Base-by-base conservation (phyloP, 106 monocot genomes). In the Apostasia shenzhenica region DNA sequence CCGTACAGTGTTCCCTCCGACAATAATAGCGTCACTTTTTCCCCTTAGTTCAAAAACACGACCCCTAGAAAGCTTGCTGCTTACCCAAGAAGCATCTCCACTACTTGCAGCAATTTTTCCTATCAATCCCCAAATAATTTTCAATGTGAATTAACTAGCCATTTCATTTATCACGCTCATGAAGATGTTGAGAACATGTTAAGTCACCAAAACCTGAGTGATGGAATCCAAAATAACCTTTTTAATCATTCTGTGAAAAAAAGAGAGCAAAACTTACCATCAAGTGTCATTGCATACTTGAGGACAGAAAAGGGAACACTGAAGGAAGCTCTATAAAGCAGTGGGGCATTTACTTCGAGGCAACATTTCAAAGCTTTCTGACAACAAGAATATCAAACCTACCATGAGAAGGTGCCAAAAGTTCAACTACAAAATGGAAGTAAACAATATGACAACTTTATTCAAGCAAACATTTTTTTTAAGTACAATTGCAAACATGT, bases 61-160 rank as follows among this genome's bases (percentile, higher is more conserved):
- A 52, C 72, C 52, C 75, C 99, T 82, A 12, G 93, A 99, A 42
- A 80, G 12, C 51, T 76, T 85, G 82, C 93, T 85, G 68, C 99
- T 99, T 53, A 99, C 78, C 99, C 99, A 99, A 48, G 99, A 93
- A 66, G 99, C 99, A 85, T 99, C 90, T 68, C 99, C 99, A 87
- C 80, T 99, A 13, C 83, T 93, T 61, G 93, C 81, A 12, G 93
- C 99, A 85, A 99, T 99, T 82, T 99, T 99, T 65, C 99, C 99
- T 99, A 69, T 14, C 49, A 81, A 62, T 41, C 45, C 0, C 48
- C 41, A 50, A 59, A 4, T 63, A 13, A 9, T 44, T 5, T 6
- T 3, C 63, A 65, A 14, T 44, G 26, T 43, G 13, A 2, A 65
- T 48, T 43, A 65, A 48, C 26, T 48, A 65, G 14, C 42, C 48